Base-by-base conservation (phyloP, 108 stramenopile species). In the Aurantiochytrium sp. region DNA sequence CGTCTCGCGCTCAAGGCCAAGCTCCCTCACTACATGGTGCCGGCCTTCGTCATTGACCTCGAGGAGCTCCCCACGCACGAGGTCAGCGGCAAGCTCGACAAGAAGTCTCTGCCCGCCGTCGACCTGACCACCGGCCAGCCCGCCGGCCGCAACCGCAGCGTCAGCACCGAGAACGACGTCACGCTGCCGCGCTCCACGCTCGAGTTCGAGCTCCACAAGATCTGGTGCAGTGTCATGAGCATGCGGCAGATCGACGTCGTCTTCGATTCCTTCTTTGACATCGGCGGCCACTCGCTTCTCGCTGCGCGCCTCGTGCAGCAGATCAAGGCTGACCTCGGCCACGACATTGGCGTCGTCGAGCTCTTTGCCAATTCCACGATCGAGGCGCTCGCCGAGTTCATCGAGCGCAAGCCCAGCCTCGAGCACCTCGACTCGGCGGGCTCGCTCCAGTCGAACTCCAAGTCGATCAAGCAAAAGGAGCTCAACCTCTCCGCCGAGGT, bases 211-310 rank as follows among this genome's bases (percentile, higher is more conserved):
- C 73, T 90, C 15, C 88, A 88, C 55, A 86, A 89, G 65, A 89
- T 54, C 86, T 87, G 87, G 87, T 55, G 42, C 34, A 32, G 73
- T 10, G 69, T 87, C 52, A 69, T 68, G 68, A 32, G 85, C 45
- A 34, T 90, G 53, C 89, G 86, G 48, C n/a, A 85, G 34, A 73
- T 89, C 34, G 90, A 90, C 39, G 55, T 87, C 30, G 42, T 87
- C 3, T 39, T 86, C 22, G 90, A 90, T 41, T 90, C 88, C 52
- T 95, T 95, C 87, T 94, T 94, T 52, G 95, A 95, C 45, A 90
- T 94, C 24, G 95, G 95, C 31, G 95, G 95, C 21, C 94, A 95
- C 88, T 94, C 93, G 34, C 91, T 95, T 54, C 87, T 93, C 55
- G 94, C 94, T 10, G 93, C 94, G 34, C 92, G 89, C 69, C 55